Percentiles rank a stretch among this genome's conserved stretches.
These are phyloP conservation scores for Paraglomus brasilianum DNA, from an alignment of 192 early-diverging fungal genomes.

Conservation along the genomic window DNA sequence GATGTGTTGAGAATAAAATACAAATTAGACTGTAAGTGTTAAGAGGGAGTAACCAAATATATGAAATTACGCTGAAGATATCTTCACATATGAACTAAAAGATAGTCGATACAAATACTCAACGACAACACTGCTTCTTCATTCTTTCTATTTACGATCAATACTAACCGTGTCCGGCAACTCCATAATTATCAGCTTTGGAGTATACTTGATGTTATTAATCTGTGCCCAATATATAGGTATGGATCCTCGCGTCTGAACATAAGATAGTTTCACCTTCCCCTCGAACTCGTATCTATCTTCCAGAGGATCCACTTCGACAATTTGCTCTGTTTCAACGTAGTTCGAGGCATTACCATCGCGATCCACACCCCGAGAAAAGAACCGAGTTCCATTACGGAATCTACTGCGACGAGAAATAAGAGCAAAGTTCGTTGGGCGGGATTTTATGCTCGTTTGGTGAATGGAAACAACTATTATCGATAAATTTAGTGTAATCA, in stretches of 20 bases:
- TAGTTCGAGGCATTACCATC: constrained; percentile 94
- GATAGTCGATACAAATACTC: not conserved
- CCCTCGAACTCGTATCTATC: constrained; percentile 42
- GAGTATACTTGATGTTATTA: constrained; percentile 90
- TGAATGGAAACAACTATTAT: constrained; percentile 61
- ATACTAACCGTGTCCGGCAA: constrained; percentile 61
- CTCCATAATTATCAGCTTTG: constrained; percentile 75
- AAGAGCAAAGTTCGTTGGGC: constrained; percentile 75
- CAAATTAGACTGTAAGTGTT: not conserved
- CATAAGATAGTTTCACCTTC: constrained; percentile 66
- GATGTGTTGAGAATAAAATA: too few species aligned
- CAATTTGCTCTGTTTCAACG: constrained; percentile 95
- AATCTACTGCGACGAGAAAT: constrained; percentile 81
- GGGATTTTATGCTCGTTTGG: constrained; percentile 59
- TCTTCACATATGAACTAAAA: not conserved
- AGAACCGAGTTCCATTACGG: constrained; percentile 82
- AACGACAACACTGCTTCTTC: not conserved
- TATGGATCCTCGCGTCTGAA: constrained; percentile 94
- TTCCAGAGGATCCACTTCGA: constrained; percentile 55
- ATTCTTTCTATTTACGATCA: constrained; percentile 5
- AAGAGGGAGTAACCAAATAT: not conserved
- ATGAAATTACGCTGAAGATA: constrained; percentile 17
- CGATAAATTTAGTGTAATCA: constrained; percentile 3
- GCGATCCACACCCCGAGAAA: constrained; percentile 89
- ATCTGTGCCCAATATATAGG: constrained; percentile 94